Base-by-base conservation (phyloP, 768 basidiomycete genomes). In the Sistotremastrum niveocremeum region DNA sequence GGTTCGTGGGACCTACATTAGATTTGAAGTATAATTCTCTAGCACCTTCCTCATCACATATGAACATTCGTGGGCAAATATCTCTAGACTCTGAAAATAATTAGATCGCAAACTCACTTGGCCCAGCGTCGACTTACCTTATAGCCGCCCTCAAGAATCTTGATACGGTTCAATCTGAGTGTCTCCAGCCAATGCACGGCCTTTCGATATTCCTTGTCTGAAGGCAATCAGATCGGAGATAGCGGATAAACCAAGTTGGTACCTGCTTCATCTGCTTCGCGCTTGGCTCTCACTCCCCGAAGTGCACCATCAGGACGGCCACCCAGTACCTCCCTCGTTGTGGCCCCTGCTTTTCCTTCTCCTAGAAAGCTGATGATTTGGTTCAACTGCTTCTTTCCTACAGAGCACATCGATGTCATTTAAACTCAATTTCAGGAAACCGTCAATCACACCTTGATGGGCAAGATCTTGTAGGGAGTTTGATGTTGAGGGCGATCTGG, bases 111-210 rank as follows among this genome's bases (percentile, higher is more conserved):
- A 28, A 36, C 8, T 7, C 9, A 4, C 9, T 35, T 30, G 34
- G 9, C 33, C 49, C 20, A 43, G 31, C 12, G 42, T 30, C n/a
- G 20, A 58, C 72, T 51, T 51, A 82, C 89, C 54, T 76, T 84
- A 55, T 84, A 86, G 3, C 84, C 90, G 38, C 78, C 76, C 55
- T 88, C 79, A 34, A 93, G 62, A 36, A 80, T 86, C 61, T 90
- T 94, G 5, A 80, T 79, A 49, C 85, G 71, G 36, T 83, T 74
- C 35, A 94, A 68, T 34, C 91, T 70, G 35, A 94, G 69, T 0
- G 90, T 91, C 66, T 95, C 90, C n/a, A 90, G 65, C 81, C 87
- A 86, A 61, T 94, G 82, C 28, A 95, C 80, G 34, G 78, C 88
- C 52, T 82, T 84, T 30, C 90, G 71, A 56, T 95, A 95, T 49